These are phyloP conservation scores for Trypethelium eluteriae DNA, from an alignment of 495 filamentous ascomycete species.

Conservation along the genomic window DNA sequence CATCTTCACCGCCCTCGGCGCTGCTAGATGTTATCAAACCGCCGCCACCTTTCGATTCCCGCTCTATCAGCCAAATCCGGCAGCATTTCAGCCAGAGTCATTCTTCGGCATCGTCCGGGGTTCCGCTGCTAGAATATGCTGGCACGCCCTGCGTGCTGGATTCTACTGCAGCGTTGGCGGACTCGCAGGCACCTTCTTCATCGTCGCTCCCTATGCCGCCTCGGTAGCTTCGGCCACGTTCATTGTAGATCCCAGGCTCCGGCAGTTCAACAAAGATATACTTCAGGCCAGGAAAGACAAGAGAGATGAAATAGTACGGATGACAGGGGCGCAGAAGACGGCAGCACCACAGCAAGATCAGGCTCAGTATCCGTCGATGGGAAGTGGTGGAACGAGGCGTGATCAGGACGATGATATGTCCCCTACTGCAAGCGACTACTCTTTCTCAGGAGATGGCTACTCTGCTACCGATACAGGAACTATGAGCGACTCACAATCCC, in stretches of 20 bases:
- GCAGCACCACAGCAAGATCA: background rate
- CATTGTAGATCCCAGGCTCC: constrained; percentile 26
- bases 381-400: background rate
- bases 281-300: background rate
- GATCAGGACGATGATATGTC: constrained; percentile 20
- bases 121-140: constrained; percentile 18
- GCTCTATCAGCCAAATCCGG: constrained; percentile 20
- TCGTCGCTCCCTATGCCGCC: constrained; percentile 20
- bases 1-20: constrained; percentile 15
- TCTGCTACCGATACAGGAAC: background rate
- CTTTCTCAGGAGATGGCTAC: background rate
- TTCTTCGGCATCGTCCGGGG: constrained; percentile 22
- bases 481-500: background rate
- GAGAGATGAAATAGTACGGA: background rate
- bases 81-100: constrained; percentile 18
- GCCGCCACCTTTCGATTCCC: constrained; percentile 24
- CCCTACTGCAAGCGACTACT: constrained; percentile 21
- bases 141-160: constrained; percentile 18
- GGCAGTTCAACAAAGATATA: constrained; percentile 21
- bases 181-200: constrained; percentile 8
- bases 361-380: background rate
- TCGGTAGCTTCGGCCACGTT: constrained; percentile 10
- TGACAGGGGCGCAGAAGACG: background rate
- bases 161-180: constrained; percentile 12
- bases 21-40: constrained; percentile 11